phyloP scores from a whole-genome alignment of 1,284 basidiomycete genomes.

The Anthracocystis walkeri region DNA sequence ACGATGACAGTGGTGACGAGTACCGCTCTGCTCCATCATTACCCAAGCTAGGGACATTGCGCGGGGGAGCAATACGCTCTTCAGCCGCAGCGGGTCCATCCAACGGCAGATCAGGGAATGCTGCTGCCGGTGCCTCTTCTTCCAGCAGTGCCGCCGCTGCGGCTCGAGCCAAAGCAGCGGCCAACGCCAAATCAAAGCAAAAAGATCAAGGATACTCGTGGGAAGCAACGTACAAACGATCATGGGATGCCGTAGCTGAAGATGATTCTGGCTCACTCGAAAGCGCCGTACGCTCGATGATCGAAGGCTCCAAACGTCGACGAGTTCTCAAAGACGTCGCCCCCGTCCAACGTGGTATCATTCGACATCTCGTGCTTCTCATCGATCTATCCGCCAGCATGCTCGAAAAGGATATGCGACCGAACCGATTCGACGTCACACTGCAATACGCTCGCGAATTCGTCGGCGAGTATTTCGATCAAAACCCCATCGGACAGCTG shows the following conservation, averaged over 20 bases:
- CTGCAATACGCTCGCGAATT: slow-evolving; percentile 84
- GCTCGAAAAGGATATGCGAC: slow-evolving; percentile 94
- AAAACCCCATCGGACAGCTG: slow-evolving; percentile 94
- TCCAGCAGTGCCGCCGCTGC: not conserved
- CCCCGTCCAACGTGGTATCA: slow-evolving; percentile 93
- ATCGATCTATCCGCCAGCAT: slow-evolving; percentile 91
- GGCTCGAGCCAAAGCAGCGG: slow-evolving; percentile 20
- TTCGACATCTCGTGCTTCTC: slow-evolving; percentile 90
- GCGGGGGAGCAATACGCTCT: slow-evolving; percentile 17
- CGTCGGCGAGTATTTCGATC: slow-evolving; percentile 97
- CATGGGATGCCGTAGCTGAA: slow-evolving; percentile 96
- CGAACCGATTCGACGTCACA: slow-evolving; percentile 81
- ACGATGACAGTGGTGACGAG: slow-evolving; percentile 54
- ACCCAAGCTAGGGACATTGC: slow-evolving; percentile 35
- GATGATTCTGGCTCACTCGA: slow-evolving; percentile 93
- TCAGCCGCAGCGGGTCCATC: slow-evolving; percentile 13
- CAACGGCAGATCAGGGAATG: slow-evolving; percentile 27
- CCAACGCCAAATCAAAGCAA: slow-evolving; percentile 29
- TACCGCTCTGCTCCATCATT: slow-evolving; percentile 42
- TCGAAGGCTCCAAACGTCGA: slow-evolving; percentile 82
- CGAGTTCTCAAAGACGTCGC: slow-evolving; percentile 77
- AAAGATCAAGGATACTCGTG: slow-evolving; percentile 78
- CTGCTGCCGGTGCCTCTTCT: slow-evolving; percentile 5
- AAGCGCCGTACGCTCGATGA: slow-evolving; percentile 85
- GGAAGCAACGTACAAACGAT: slow-evolving; percentile 93